Evolutionary conservation across 345 rosid species (phyloP), one percentile per base, ranked within the genome.

Genomic region (Gossypium longicalyx): DNA sequence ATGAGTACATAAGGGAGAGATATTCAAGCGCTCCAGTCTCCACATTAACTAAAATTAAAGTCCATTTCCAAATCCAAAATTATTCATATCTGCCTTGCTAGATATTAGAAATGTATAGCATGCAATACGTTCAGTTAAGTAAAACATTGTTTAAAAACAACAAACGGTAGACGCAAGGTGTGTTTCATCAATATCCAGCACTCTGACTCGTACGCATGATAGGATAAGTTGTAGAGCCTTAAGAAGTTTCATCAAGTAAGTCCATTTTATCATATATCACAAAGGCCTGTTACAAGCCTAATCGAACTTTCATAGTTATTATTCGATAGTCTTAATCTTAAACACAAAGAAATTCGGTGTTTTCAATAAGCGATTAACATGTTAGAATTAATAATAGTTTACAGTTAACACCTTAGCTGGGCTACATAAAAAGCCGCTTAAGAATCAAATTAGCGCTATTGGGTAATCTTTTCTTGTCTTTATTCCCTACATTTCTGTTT

Each of bases 101-200:
- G n/a, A 22, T 58, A 38, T 4, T 68, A 23, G 22, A 20, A 68
- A 67, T 4, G 9, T 22, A 67, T 20, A 38, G 69, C 53, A 67
- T 47, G 38, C 6, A 22, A 16, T 2, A 69, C 3, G 29, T 52
- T 23, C 58, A 62, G n/a, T 16, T 17, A 57, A 63, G 38, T 12
- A 63, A 54, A 57, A 25, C 19, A 3, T 63, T 70, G n/a, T 63
- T 27, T 2, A 41, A 20, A 25, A 51, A 44, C 43, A 20, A 20
- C 29, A 16, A 73, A 54, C 45, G 4, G 12, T 16, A 47, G 20
- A 67, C 16, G 22, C 60, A 16, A 61, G 57, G 52, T 56, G 19
- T 34, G 54, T 63, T 64, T 64, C 19, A 52, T 62, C 76, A 22
- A 64, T 48, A 48, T 65, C 62, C 57, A 61, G 11, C 11, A 73